Evolutionary conservation across 257 asterid species (phyloP), one percentile per base, ranked within the genome.

Genomic region (Solanum clarkiae): DNA sequence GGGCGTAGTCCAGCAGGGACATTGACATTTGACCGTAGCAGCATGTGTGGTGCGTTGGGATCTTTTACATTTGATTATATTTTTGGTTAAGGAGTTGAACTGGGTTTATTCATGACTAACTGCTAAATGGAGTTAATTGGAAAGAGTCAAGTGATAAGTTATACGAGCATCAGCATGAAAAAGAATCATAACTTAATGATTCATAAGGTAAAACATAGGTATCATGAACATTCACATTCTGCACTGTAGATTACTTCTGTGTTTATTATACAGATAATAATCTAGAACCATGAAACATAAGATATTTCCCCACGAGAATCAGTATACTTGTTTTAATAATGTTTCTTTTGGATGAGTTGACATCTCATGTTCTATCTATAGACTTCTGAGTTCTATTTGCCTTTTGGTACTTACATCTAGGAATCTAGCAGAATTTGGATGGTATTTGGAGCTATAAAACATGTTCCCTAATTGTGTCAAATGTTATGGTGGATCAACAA

Each of bases 21-120:
- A 20, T 87, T 95, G 84, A 96, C 98, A 32, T 92, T 96, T 85
- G 94, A 89, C 80, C 97, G 97, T 24, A 87, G 85, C 79, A 93
- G 94, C 93, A 91, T 96, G 97, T 96, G 99, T 79, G 98, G 99
- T 95, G 86, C 9, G 97, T 86, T 22, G 62, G 26, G 29, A 74
- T 89, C 57, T 26, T 14, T 72, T 80, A 24, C 10, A 75, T 75
- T 49, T 24, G 62, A 56, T 47, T 16, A 82, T 17, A 0, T 60
- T 16, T 71, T 24, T 24, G 24, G 45, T 15, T 75, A 47, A 20
- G 56, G 84, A 60, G 44, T 4, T 22, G 74, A 81, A 65, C 40
- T 60, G 82, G 62, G 62, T 53, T 75, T 49, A 49, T 17, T 69
- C 82, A 75, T 16, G 24, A 24, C 24, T 49, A 75, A 49, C 82